Evolutionary conservation across 306 rosid genomes (phyloP).

Genomic region (Fagus sylvatica): DNA sequence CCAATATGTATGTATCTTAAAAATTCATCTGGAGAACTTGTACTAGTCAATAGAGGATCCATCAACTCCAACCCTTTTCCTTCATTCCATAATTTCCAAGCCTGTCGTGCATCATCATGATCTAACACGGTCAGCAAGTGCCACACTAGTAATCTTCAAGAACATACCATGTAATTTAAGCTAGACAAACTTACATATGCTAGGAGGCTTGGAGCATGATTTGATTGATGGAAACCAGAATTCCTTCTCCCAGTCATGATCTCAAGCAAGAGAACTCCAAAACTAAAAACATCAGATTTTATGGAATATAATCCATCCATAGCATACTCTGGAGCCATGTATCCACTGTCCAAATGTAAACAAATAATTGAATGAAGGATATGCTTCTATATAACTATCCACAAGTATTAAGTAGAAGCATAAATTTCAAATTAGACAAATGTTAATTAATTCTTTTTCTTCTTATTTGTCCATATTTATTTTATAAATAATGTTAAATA

Average conservation of each 20-base stretch:
- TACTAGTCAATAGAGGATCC: conserved; percentile 38
- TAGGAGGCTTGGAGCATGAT: conserved; percentile 28
- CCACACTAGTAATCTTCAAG: no score
- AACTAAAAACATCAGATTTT: conserved; percentile 45
- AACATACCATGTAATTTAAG: no score
- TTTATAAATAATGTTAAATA: no score
- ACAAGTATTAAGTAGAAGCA: no score
- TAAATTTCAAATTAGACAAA: no score
- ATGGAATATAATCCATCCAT: conserved; percentile 50
- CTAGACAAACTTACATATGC: no score
- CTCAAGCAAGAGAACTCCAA: conserved; percentile 47
- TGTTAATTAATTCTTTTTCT: no score
- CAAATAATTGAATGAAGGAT: no score
- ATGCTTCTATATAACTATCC: no score
- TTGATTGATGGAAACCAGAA: conserved; percentile 31
- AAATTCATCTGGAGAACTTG: conserved; percentile 34
- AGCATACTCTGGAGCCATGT: conserved; percentile 36
- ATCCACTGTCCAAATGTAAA: no score
- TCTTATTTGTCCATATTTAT: no score
- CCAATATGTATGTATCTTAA: conserved; percentile 42
- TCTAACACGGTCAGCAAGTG: neutral
- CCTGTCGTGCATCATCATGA: conserved; percentile 26
- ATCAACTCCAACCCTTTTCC: conserved; percentile 35
- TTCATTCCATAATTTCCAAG: conserved; percentile 46
- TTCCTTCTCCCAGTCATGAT: conserved; percentile 44